A percentile compares a stretch with the other conserved stretches of the same genome.
Conservation (phyloP, 2,329 filamentous ascomycete genomes). For the Pseudopyricularia cyperi region DNA sequence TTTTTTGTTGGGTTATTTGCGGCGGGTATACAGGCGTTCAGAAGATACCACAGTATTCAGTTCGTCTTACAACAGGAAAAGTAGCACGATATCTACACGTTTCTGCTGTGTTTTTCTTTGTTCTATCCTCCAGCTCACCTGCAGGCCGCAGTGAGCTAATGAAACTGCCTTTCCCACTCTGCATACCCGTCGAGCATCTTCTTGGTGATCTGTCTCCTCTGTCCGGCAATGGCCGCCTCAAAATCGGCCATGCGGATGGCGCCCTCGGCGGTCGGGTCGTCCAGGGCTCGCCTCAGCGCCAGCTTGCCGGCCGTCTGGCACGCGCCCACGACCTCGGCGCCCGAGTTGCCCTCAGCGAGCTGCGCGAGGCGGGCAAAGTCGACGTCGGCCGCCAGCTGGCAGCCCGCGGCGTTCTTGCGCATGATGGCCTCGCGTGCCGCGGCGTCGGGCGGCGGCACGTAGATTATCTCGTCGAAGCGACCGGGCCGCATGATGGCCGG, state of each 20-base stretch:
- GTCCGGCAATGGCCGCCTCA: slow-evolving; percentile 11
- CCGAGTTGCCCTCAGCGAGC: slow-evolving; percentile 65
- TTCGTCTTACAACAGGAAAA: no score
- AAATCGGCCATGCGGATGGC: slow-evolving; percentile 22
- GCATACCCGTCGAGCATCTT: slow-evolving; percentile 21
- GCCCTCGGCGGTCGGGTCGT: not conserved
- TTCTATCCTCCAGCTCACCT: not conserved
- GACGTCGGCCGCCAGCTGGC: slow-evolving; percentile 49
- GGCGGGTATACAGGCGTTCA: no score
- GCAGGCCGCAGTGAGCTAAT: not conserved
- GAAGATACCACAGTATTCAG: no score
- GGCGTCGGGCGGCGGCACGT: slow-evolving; percentile 69
- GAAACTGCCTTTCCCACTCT: slow-evolving; percentile 24
- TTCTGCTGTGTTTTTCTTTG: not conserved
- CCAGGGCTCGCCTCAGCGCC: slow-evolving; percentile 18
- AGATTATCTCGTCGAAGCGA: slow-evolving; percentile 72
- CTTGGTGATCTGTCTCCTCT: slow-evolving; percentile 23
- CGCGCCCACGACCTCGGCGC: slow-evolving; percentile 60
- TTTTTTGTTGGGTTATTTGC: no score
- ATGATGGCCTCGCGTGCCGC: slow-evolving; percentile 68
- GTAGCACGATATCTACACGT: no score
- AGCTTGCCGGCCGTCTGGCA: slow-evolving; percentile 31
- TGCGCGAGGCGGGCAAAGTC: slow-evolving; percentile 50
- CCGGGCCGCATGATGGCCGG: slow-evolving; percentile 76
- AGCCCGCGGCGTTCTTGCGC: slow-evolving; percentile 47